Conservation (phyloP, 164 flowering plant species). For the Buxus sempervirens region DNA sequence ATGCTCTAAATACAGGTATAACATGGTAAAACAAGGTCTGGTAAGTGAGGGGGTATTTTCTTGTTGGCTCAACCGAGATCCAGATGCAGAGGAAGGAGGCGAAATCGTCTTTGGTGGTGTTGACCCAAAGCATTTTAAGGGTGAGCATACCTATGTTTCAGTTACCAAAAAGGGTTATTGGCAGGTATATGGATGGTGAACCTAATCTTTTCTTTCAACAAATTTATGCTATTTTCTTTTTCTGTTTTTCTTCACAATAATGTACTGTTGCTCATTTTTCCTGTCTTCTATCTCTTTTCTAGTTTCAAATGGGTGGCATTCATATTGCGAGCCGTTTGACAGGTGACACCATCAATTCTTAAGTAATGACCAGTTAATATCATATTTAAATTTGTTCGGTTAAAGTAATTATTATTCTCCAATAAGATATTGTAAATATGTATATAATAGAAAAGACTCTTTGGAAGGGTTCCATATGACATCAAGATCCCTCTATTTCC, state of each 20-base stretch:
- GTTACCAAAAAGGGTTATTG: constrained; percentile 48
- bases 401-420: too few relatives aligned
- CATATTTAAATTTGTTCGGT: not conserved
- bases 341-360: constrained; percentile 36
- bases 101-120: constrained; percentile 65
- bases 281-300: constrained; percentile 10
- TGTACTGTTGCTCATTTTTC: not conserved
- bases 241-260: too few relatives aligned
- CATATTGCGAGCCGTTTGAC: constrained; percentile 56
- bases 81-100: constrained; percentile 39
- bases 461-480: too few relatives aligned
- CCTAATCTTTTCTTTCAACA: not conserved
- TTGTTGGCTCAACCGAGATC: constrained; percentile 54
- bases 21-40: constrained; percentile 52
- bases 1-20: constrained; percentile 33
- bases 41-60: constrained; percentile 44
- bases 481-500: not conserved
- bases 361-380: not conserved
- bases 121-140: constrained; percentile 52
- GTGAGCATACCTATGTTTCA: constrained; percentile 56
- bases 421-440: too few relatives aligned
- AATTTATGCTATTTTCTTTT: not conserved
- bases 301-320: constrained; percentile 76
- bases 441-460: too few relatives aligned
- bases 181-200: constrained; percentile 35